Conservation (phyloP, 768 basidiomycete genomes). For the Mycena haematopus region DNA sequence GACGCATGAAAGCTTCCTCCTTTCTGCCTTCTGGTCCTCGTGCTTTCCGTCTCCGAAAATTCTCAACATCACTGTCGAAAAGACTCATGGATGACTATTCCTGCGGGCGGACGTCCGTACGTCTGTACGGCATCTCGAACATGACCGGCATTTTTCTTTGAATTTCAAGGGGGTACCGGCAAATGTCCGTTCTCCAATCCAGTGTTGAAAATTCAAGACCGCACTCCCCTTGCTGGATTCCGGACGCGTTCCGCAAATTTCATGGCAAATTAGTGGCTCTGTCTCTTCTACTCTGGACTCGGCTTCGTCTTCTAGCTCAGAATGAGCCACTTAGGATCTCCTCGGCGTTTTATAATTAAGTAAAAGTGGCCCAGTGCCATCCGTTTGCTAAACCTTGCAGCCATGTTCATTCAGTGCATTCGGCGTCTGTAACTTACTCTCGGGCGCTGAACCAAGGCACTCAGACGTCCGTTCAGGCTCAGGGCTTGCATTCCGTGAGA, state of each 20-base stretch:
- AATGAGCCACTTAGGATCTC: neutral
- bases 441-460: slow-evolving; percentile 9
- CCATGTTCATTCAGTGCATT: neutral
- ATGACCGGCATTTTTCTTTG: too few species aligned
- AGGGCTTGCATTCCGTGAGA: slow-evolving; percentile 16
- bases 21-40: neutral
- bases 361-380: too few species aligned
- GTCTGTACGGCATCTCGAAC: slow-evolving; percentile 12
- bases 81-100: neutral
- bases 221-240: slow-evolving; percentile 18
- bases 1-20: too few species aligned
- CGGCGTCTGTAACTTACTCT: neutral
- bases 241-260: slow-evolving; percentile 16
- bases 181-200: too few species aligned
- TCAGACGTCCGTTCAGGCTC: neutral
- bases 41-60: neutral
- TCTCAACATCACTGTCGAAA: neutral
- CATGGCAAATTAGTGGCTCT: slow-evolving; percentile 18
- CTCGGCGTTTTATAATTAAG: neutral
- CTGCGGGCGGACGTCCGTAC: slow-evolving; percentile 13
- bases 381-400: too few species aligned
- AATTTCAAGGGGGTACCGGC: too few species aligned
- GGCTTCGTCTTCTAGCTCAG: slow-evolving; percentile 23
- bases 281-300: slow-evolving; percentile 3
- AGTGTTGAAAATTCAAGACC: too few species aligned